Percentiles rank a stretch among this genome's conserved stretches.
phyloP scores from a whole-genome alignment of 1,284 basidiomycete species.

The Leccinum pachyderme region DNA sequence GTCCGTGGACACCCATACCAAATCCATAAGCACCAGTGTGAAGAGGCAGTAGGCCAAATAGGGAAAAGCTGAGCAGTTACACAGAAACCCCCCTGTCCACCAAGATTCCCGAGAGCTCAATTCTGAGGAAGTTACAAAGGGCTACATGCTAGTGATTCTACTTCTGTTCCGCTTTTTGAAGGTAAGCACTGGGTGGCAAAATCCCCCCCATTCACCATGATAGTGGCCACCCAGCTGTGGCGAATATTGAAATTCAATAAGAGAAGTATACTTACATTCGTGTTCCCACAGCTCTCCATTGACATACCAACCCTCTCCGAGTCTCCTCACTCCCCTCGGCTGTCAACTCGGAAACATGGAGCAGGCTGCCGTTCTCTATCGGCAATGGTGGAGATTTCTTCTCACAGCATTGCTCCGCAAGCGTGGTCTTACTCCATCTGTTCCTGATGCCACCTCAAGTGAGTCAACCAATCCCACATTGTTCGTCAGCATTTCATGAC shows the following conservation, averaged over 20 bases:
- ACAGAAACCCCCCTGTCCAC: not conserved
- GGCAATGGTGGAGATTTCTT: not conserved
- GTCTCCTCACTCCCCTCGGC: not conserved
- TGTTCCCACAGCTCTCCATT: slow-evolving; percentile 3
- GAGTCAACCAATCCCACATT: not conserved
- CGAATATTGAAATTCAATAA: not conserved
- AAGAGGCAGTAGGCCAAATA: slow-evolving; percentile 8
- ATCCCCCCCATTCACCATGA: not conserved
- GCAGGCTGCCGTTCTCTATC: not conserved
- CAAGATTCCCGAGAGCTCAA: not conserved
- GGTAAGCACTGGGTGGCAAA: slow-evolving; percentile 10
- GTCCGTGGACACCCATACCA: slow-evolving; percentile 78
- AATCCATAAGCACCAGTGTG: slow-evolving; percentile 9
- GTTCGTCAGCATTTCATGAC: not conserved
- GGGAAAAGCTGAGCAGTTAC: slow-evolving; percentile 1
- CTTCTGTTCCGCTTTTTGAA: slow-evolving; percentile 1
- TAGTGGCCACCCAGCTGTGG: slow-evolving; percentile 13
- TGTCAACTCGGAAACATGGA: not conserved
- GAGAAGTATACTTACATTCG: too few relatives aligned
- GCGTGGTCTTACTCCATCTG: not conserved
- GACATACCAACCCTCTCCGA: not conserved
- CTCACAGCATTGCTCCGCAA: not conserved
- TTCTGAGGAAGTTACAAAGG: not conserved
- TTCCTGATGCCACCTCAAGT: not conserved
- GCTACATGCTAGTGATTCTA: not conserved